Percentiles rank a stretch among this genome's conserved stretches.
Evolutionary conservation across 169 alveolate species (phyloP).

Genomic region (Cryptosporidium xiaoi): DNA sequence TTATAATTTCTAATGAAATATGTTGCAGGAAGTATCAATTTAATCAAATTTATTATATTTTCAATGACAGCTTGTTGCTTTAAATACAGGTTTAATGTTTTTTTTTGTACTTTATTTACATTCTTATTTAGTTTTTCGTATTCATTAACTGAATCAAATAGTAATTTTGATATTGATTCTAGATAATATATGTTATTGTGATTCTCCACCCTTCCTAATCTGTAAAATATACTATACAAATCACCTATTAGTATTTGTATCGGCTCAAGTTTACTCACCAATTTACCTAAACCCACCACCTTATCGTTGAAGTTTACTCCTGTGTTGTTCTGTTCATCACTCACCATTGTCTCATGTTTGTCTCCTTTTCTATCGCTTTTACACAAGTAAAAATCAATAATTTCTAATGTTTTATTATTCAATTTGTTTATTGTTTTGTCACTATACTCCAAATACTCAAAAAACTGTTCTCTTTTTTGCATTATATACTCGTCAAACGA

Average conservation of each 20-base stretch:
- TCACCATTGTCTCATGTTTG: background rate
- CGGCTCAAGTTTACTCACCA: constrained; percentile 6
- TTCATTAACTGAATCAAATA: constrained; percentile 6
- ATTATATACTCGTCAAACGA: constrained; percentile 15
- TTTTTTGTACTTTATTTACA: constrained; percentile 5
- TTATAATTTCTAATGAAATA: constrained; percentile 44
- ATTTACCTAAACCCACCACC: background rate
- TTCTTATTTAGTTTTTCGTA: constrained; percentile 3
- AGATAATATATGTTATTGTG: constrained; percentile 12
- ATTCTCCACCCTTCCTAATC: constrained; percentile 34
- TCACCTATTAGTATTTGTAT: constrained; percentile 27
- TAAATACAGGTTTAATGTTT: constrained; percentile 5
- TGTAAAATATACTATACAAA: constrained; percentile 34
- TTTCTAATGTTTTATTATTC: background rate
- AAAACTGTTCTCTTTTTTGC: constrained; percentile 13
- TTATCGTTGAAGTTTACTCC: no score
- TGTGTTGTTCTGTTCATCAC: background rate
- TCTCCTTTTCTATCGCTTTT: background rate
- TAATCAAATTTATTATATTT: constrained; percentile 2
- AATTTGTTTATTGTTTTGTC: constrained; percentile 2
- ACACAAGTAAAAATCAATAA: constrained; percentile 25
- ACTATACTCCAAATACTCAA: constrained; percentile 22
- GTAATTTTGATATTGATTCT: constrained; percentile 18
- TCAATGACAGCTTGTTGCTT: constrained; percentile 22
- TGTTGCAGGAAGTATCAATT: constrained; percentile 33